phyloP scores from a whole-genome alignment of 169 alveolate species.

The Cryptosporidium viatorum region DNA sequence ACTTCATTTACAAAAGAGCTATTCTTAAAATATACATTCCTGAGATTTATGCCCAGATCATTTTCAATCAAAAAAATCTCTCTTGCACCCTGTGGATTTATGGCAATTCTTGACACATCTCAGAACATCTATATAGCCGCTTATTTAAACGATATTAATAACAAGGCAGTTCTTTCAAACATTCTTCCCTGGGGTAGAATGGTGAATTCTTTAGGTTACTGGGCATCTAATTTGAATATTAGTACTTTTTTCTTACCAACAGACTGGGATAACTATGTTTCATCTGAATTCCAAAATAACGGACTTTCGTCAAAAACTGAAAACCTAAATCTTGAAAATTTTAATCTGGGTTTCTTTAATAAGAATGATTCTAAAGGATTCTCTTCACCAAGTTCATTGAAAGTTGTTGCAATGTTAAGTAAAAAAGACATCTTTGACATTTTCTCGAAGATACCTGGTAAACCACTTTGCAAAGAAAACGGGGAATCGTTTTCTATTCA shows the following conservation, averaged over 20 bases:
- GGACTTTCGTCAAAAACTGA: not conserved
- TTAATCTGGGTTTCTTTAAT: not conserved
- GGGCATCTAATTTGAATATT: slow-evolving; percentile 41
- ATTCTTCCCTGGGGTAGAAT: slow-evolving; percentile 69
- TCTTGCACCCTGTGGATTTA: slow-evolving; percentile 68
- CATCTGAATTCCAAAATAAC: not conserved
- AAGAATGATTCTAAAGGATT: not conserved
- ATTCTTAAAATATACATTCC: slow-evolving; percentile 27
- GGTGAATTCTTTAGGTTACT: slow-evolving; percentile 28
- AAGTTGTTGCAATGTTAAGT: slow-evolving; percentile 15
- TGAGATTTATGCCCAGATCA: slow-evolving; percentile 50
- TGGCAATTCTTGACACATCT: slow-evolving; percentile 42
- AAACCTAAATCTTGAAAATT: not conserved
- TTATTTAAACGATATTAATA: slow-evolving; percentile 1
- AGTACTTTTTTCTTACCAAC: slow-evolving; percentile 26
- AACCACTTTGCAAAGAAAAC: not conserved
- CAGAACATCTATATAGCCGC: slow-evolving; percentile 44
- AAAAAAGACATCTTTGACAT: slow-evolving; percentile 20
- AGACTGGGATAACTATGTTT: slow-evolving; percentile 65
- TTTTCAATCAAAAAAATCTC: slow-evolving; percentile 28
- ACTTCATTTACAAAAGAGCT: slow-evolving; percentile 23
- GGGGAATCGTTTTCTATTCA: not conserved
- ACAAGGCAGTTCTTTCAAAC: not conserved
- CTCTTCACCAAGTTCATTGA: slow-evolving; percentile 42
- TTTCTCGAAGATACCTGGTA: slow-evolving; percentile 23